Evolutionary conservation across 345 rosid species (phyloP), one percentile per base, ranked within the genome.

Genomic region (Excoecaria agallocha): DNA sequence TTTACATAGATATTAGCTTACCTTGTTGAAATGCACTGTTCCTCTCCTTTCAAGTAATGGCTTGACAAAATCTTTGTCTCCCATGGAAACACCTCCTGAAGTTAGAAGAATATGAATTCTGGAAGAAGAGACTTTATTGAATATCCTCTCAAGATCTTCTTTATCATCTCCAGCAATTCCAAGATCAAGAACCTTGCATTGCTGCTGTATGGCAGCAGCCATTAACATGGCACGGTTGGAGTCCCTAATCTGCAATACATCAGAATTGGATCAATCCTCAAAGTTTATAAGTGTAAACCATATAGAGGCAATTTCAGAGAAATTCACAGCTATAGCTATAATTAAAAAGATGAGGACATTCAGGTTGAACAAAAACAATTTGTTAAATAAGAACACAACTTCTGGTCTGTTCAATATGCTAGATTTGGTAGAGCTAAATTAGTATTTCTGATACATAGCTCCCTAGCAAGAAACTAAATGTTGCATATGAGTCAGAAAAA

Each of bases 1-100:
- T 58, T 58, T 58, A 41, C 4, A 76, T 50, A 16, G 17, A 39
- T 20, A 8, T 6, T 0, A 71, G 52, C 56, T 66, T 75, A 95
- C 99, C 98, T 88, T 95, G 83, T 56, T 80, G 78, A 95, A 90
- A 82, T 90, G 80, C 69, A 93, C 73, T 55, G 70, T 90, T 77
- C 99, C 98, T 77, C 77, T 89, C 79, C 84, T 91, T 82, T 81
- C 79, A 73, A 95, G 88, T 66, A 95, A 71, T 78, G 98, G 97
- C 87, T 90, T 90, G 81, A 93, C 84, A 73, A 93, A 93, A 81
- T 93, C 99, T 79, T 78, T 91, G 88, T 95, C 99, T 70, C 98
- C 98, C 98, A 95, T 95, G 72, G 99, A 95, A 83, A 95, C 96
- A 78, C 99, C 99, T 6, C 99, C 98, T 69, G 98, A 95, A 76